Conservation (phyloP, 2,329 filamentous ascomycete genomes). For the Colletotrichum paranaense region DNA sequence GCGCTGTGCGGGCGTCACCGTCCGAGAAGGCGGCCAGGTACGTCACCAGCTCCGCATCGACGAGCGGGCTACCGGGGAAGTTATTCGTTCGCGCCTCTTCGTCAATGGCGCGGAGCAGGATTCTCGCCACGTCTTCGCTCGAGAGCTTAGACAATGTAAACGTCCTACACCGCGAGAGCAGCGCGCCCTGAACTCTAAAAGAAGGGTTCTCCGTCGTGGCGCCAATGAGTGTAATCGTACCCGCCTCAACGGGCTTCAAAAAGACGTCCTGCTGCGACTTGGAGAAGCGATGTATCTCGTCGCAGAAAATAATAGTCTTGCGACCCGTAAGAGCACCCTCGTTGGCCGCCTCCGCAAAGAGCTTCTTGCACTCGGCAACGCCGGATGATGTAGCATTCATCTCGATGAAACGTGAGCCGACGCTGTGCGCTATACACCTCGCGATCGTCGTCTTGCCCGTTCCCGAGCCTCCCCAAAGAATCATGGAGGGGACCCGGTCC, state of each 20-base stretch:
- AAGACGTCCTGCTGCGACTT: constrained; percentile 97
- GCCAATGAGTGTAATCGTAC: constrained; percentile 90
- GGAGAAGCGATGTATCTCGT: constrained; percentile 93
- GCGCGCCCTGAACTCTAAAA: constrained; percentile 89
- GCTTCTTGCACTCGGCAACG: constrained; percentile 90
- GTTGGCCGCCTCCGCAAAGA: constrained; percentile 85
- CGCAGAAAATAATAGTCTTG: constrained; percentile 96
- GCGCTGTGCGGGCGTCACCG: constrained; percentile 90
- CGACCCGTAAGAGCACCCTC: constrained; percentile 85
- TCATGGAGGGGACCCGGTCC: constrained; percentile 91
- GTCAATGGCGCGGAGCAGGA: constrained; percentile 80
- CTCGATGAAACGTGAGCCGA: constrained; percentile 89
- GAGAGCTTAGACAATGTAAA: constrained; percentile 86
- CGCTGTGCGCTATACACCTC: constrained; percentile 84
- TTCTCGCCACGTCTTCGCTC: constrained; percentile 76
- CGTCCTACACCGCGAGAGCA: constrained; percentile 89
- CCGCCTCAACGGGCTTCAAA: constrained; percentile 89
- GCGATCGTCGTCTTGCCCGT: constrained; percentile 94
- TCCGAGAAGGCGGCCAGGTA: constrained; percentile 91
- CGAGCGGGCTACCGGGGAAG: constrained; percentile 62
- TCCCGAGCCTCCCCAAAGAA: constrained; percentile 87
- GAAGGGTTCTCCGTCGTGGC: constrained; percentile 98
- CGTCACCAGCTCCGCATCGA: constrained; percentile 80
- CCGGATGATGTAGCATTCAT: constrained; percentile 94
- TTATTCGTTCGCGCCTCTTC: constrained; percentile 56